Conservation (phyloP, 208 protist species). For the Wallacemonas sp. region DNA sequence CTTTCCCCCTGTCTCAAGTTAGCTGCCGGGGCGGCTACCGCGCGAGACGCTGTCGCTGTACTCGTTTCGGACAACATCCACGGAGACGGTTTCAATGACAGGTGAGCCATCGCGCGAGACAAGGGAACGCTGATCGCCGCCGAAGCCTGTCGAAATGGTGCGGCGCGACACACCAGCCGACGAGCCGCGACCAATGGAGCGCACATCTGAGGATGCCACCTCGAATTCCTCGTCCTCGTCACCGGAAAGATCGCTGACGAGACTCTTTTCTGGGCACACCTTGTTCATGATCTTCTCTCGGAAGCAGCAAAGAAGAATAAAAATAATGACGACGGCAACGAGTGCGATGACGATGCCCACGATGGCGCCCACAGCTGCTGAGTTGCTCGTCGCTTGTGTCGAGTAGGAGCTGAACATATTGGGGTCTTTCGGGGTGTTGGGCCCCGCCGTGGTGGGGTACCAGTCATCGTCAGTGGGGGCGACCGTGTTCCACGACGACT, state of each 20-base stretch:
- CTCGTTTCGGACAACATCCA: not conserved
- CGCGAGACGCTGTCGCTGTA: too few species aligned
- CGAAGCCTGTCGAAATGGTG: not conserved
- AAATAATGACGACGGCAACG: conserved; percentile 1
- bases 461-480: not conserved
- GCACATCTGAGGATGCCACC: not conserved
- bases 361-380: not conserved
- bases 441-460: not conserved
- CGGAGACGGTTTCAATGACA: not conserved
- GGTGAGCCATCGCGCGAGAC: not conserved
- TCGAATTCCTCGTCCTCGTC: conserved; percentile 6
- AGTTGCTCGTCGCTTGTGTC: not conserved
- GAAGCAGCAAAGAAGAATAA: conserved; percentile 10
- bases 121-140: not conserved
- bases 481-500: not conserved
- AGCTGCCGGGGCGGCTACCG: too few species aligned
- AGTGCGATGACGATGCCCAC: not conserved
- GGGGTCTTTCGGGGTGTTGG: not conserved
- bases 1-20: too few species aligned
- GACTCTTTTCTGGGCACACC: conserved; percentile 6
- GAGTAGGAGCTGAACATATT: conserved; percentile 4
- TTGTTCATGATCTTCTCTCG: conserved; percentile 6
- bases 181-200: not conserved
- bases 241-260: not conserved
- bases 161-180: not conserved